Evolutionary conservation across 192 early-diverging fungal species (phyloP).

Genomic region (Pilaira anomala): DNA sequence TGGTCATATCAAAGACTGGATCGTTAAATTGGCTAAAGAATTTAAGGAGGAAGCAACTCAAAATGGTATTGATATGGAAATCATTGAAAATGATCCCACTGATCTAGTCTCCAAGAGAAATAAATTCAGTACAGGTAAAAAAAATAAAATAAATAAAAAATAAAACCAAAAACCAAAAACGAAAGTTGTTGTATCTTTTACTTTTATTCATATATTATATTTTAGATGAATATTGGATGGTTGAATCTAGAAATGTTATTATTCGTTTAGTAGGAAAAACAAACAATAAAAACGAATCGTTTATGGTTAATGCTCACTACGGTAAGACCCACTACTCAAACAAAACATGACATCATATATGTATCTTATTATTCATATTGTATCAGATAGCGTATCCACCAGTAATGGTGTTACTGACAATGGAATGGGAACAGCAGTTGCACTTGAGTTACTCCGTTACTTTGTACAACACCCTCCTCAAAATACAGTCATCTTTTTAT

Average conservation of each 20-base stretch:
- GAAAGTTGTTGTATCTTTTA: too few species aligned
- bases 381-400: slow-evolving; percentile 59
- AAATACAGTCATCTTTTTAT: slow-evolving; percentile 64
- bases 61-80: slow-evolving; percentile 26
- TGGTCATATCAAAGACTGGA: slow-evolving; percentile 23
- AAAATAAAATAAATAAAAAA: too few species aligned
- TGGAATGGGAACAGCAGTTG: slow-evolving; percentile 61
- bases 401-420: slow-evolving; percentile 71
- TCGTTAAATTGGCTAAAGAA: slow-evolving; percentile 8
- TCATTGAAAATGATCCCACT: slow-evolving; percentile 25
- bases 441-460: slow-evolving; percentile 62
- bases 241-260: slow-evolving; percentile 54
- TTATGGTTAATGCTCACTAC: slow-evolving; percentile 69
- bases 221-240: slow-evolving; percentile 31
- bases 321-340: slow-evolving; percentile 24
- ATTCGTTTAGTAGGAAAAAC: slow-evolving; percentile 57
- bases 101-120: slow-evolving; percentile 7
- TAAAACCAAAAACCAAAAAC: too few species aligned
- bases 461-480: slow-evolving; percentile 55
- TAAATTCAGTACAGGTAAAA: slow-evolving; percentile 13
- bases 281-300: slow-evolving; percentile 40
- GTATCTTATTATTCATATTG: not conserved
- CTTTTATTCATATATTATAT: too few species aligned
- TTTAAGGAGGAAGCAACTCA: not conserved
- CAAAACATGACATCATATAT: not conserved